Conservation (phyloP, 2,329 filamentous ascomycete genomes). For the Alternaria dauci region DNA sequence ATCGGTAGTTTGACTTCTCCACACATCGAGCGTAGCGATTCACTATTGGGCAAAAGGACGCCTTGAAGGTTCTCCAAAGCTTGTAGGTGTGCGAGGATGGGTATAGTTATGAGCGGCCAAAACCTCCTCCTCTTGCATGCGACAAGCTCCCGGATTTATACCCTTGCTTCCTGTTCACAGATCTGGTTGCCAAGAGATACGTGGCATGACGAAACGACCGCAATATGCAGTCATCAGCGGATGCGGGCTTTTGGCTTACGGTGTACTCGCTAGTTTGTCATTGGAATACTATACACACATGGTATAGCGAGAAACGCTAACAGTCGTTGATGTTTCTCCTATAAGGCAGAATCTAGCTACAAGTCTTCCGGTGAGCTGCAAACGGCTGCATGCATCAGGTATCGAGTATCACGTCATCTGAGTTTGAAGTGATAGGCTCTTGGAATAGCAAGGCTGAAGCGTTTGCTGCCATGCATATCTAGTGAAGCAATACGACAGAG, state of each 20-base stretch:
- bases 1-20: too few relatives aligned
- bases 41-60: too few relatives aligned
- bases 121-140: too few relatives aligned
- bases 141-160: neutral
- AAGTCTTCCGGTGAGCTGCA: neutral
- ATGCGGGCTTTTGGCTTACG: neutral
- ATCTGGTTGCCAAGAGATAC: neutral
- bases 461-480: neutral
- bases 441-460: rapidly evolving
- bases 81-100: too few relatives aligned
- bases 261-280: neutral
- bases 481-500: too few relatives aligned
- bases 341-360: neutral
- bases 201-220: neutral
- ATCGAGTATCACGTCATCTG: neutral
- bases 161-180: neutral
- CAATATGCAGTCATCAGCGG: neutral
- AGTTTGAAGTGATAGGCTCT: neutral
- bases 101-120: too few relatives aligned
- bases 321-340: neutral
- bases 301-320: neutral
- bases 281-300: neutral
- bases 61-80: too few relatives aligned
- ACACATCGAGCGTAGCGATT: too few relatives aligned
- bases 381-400: neutral